phyloP scores from a whole-genome alignment of 208 protist genomes.

The Crithidia expoeki region DNA sequence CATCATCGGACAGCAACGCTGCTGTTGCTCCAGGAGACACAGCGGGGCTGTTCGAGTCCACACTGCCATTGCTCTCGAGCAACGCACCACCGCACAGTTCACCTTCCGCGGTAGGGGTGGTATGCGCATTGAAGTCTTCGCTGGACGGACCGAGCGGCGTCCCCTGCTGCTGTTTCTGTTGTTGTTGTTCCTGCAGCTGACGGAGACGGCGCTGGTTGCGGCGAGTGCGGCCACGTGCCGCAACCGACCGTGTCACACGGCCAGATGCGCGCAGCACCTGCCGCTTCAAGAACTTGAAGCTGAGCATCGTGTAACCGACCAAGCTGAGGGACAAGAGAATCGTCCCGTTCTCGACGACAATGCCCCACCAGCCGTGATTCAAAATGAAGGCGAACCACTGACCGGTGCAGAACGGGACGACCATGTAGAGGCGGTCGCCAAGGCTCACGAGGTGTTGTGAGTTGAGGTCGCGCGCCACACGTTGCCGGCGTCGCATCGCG shows the following conservation, averaged over 20 bases:
- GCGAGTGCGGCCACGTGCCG: conserved; percentile 21
- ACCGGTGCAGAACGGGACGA: conserved; percentile 84
- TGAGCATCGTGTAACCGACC: conserved; percentile 82
- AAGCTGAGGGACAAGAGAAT: conserved; percentile 77
- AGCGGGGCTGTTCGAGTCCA: neutral
- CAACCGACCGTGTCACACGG: conserved; percentile 29
- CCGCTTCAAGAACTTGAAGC: conserved; percentile 67
- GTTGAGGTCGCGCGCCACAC: conserved; percentile 12
- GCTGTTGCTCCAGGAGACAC: neutral
- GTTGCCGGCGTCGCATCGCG: conserved; percentile 9
- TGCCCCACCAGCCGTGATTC: conserved; percentile 75
- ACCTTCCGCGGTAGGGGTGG: conserved; percentile 1
- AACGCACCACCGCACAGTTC: neutral
- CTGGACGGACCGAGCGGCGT: neutral
- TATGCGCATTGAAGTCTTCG: neutral
- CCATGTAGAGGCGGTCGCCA: conserved; percentile 77
- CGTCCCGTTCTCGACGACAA: conserved; percentile 77
- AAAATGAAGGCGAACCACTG: conserved; percentile 88
- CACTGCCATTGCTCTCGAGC: neutral
- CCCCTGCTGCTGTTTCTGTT: conserved; percentile 9
- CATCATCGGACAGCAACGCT: conserved; percentile 7
- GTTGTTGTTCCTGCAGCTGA: conserved; percentile 17
- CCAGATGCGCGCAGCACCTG: conserved; percentile 50
- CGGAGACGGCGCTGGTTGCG: conserved; percentile 14
- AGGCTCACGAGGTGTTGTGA: conserved; percentile 52